Conservation (phyloP, 495 filamentous ascomycete species). For the Hypoxylon crocopeplum region DNA sequence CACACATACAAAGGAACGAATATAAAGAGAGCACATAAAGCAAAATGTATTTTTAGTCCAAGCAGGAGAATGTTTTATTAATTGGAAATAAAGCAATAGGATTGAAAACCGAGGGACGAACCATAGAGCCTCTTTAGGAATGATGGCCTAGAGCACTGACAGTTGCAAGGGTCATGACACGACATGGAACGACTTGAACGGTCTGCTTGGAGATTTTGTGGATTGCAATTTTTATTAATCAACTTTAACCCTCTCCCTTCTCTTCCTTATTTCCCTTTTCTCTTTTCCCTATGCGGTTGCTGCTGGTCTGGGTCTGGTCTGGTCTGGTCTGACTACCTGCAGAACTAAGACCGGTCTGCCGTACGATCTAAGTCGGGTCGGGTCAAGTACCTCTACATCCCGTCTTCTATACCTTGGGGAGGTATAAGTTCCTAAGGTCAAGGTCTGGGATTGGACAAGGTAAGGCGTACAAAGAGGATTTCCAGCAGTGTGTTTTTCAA, state of each 20-base stretch:
- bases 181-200: conserved; percentile 33
- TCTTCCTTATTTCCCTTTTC: conserved; percentile 8
- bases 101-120: conserved; percentile 17
- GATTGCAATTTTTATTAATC: conserved; percentile 24
- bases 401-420: conserved; percentile 17
- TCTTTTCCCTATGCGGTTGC: conserved; percentile 6
- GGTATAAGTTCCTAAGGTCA: conserved; percentile 21
- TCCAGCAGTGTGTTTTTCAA: conserved; percentile 6
- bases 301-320: conserved; percentile 3
- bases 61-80: background rate
- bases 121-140: conserved; percentile 21
- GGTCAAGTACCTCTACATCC: conserved; percentile 29
- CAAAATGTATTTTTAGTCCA: conserved; percentile 32
- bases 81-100: conserved; percentile 19
- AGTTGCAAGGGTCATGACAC: conserved; percentile 31
- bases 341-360: conserved; percentile 32
- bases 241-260: conserved; percentile 5
- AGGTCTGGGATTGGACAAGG: conserved; percentile 37
- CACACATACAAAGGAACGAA: background rate
- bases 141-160: conserved; percentile 27
- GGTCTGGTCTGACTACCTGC: conserved; percentile 31
- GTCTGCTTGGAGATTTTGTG: conserved; percentile 8
- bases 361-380: conserved; percentile 25
- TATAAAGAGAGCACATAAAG: no score
- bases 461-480: conserved; percentile 31